Evolutionary conservation across 2,329 filamentous ascomycete genomes (phyloP).

Genomic region (Talaromyces sp.): DNA sequence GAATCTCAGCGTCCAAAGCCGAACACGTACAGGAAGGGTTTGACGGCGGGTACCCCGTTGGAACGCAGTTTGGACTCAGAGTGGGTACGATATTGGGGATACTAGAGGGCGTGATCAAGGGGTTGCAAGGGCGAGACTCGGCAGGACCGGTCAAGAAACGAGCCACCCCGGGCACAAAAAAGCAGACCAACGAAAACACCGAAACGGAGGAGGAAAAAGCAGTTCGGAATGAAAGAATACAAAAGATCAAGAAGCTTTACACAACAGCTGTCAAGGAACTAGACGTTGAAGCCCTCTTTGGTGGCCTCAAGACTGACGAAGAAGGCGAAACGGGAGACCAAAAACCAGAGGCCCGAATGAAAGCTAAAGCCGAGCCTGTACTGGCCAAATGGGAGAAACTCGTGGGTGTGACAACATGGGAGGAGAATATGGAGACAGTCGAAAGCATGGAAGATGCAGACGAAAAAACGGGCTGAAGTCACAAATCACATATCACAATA

Average conservation of each 20-base stretch:
- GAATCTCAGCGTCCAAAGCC: constrained; percentile 71
- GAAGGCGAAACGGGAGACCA: constrained; percentile 13
- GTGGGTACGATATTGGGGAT: constrained; percentile 73
- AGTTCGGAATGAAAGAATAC: constrained; percentile 34
- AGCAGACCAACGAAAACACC: neutral
- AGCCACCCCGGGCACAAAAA: constrained; percentile 13
- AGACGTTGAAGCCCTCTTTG: constrained; percentile 60
- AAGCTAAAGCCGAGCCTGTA: constrained; percentile 25
- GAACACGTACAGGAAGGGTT: constrained; percentile 79
- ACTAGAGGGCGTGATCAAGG: constrained; percentile 62
- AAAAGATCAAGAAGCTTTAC: constrained; percentile 29
- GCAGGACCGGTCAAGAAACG: constrained; percentile 23
- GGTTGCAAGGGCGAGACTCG: constrained; percentile 21
- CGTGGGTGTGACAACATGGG: constrained; percentile 31
- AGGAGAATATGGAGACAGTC: constrained; percentile 34
- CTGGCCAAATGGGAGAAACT: constrained; percentile 28
- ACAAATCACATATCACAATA: too few relatives aligned
- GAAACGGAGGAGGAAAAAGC: constrained; percentile 4
- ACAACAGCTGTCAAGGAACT: constrained; percentile 55
- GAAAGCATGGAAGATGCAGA: constrained; percentile 26
- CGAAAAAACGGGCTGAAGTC: neutral
- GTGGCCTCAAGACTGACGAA: constrained; percentile 19
- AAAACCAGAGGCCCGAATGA: constrained; percentile 25
- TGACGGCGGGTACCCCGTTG: constrained; percentile 82
- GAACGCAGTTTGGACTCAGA: constrained; percentile 70